These are phyloP conservation scores for Aspergillus japonicus DNA, from an alignment of 2,329 filamentous ascomycete genomes.

Conservation along the genomic window DNA sequence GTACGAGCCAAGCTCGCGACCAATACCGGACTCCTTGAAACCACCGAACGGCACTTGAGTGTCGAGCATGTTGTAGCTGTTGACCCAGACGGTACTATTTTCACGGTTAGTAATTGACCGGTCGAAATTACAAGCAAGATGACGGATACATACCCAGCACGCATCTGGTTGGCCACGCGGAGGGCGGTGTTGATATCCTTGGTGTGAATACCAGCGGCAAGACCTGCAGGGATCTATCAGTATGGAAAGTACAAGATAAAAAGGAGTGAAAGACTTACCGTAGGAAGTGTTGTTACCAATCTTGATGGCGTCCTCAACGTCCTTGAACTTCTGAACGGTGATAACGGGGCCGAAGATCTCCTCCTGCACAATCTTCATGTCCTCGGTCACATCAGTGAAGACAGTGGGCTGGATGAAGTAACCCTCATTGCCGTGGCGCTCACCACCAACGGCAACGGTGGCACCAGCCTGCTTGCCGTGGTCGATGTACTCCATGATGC, in stretches of 20 bases:
- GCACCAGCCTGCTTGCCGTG: conserved; percentile 64
- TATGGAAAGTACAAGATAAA: not conserved
- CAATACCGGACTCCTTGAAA: conserved; percentile 46
- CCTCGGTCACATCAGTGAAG: conserved; percentile 69
- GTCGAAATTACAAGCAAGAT: conserved; percentile 43
- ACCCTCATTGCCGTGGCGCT: conserved; percentile 71
- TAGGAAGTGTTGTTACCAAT: conserved; percentile 72
- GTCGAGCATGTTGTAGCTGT: conserved; percentile 68
- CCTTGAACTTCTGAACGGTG: conserved; percentile 71
- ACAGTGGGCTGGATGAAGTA: conserved; percentile 88
- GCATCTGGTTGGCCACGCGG: conserved; percentile 67
- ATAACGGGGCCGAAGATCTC: conserved; percentile 81
- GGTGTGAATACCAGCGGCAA: conserved; percentile 76
- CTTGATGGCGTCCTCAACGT: conserved; percentile 66
- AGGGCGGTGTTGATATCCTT: conserved; percentile 76
- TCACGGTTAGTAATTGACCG: not conserved
- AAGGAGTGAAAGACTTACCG: conserved; percentile 40
- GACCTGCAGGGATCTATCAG: conserved; percentile 25
- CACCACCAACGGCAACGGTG: conserved; percentile 63
- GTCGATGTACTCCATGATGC: conserved; percentile 72
- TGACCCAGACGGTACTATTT: conserved; percentile 59
- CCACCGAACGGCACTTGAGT: conserved; percentile 47
- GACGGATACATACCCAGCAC: conserved; percentile 61
- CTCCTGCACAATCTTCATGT: conserved; percentile 71
- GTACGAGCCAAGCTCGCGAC: conserved; percentile 49